phyloP scores from a whole-genome alignment of 2,329 filamentous ascomycete species.

The Colletotrichum scovillei region DNA sequence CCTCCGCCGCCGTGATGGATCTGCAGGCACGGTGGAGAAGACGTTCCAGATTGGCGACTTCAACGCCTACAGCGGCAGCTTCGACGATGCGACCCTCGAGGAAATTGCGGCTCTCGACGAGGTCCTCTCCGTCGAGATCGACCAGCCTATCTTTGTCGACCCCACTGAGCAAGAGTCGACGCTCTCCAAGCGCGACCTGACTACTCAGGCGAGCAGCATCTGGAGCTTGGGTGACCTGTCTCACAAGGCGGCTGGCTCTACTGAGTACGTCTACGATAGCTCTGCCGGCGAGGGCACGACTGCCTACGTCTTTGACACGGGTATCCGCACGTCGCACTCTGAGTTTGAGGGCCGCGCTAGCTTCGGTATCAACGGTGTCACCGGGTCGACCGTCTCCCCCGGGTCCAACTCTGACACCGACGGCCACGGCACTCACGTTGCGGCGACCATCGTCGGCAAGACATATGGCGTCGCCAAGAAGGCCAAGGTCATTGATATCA shows the following conservation, averaged over 20 bases:
- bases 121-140: constrained; percentile 46
- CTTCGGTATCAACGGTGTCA: constrained; percentile 42
- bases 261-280: constrained; percentile 42
- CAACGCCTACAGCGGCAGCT: constrained; percentile 55
- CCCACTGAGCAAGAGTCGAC: neutral
- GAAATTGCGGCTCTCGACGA: constrained; percentile 50
- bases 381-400: constrained; percentile 38
- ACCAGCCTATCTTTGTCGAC: constrained; percentile 35
- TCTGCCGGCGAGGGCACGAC: constrained; percentile 40
- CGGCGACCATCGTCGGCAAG: constrained; percentile 44
- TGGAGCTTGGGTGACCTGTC: constrained; percentile 53
- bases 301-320: constrained; percentile 57
- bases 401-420: constrained; percentile 34
- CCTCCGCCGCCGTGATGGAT: constrained; percentile 46
- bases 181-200: constrained; percentile 23
- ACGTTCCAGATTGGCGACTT: constrained; percentile 42
- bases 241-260: constrained; percentile 46
- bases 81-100: constrained; percentile 52
- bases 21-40: constrained; percentile 41
- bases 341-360: constrained; percentile 44
- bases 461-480: constrained; percentile 46
- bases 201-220: constrained; percentile 38
- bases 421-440: constrained; percentile 47
- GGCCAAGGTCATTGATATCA: constrained; percentile 42
- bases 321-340: constrained; percentile 51